phyloP scores from a whole-genome alignment of 306 rosid species.

The Argentina anserina region DNA sequence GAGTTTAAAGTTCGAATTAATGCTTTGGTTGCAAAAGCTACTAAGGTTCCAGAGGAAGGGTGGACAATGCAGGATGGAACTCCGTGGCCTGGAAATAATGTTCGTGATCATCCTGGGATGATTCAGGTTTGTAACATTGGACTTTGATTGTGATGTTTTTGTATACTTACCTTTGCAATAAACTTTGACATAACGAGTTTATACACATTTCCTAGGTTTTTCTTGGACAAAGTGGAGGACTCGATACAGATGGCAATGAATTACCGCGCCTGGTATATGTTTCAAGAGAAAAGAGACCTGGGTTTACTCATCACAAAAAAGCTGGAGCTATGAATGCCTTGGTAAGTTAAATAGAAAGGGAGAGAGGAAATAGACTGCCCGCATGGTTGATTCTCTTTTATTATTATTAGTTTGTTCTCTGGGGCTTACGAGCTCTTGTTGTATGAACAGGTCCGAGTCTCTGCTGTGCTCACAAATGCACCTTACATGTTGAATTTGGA shows the following conservation, averaged over 20 bases:
- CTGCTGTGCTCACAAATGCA: slow-evolving; percentile 64
- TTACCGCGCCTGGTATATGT: slow-evolving; percentile 62
- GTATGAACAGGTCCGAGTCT: slow-evolving; percentile 55
- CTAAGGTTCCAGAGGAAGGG: slow-evolving; percentile 65
- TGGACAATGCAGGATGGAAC: slow-evolving; percentile 86
- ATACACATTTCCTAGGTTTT: slow-evolving; percentile 38
- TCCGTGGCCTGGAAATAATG: slow-evolving; percentile 65
- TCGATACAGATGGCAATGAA: slow-evolving; percentile 52
- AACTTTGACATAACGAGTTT: slow-evolving; percentile 12
- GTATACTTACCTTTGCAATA: neutral
- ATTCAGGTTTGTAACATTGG: slow-evolving; percentile 46
- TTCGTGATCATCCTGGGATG: slow-evolving; percentile 65
- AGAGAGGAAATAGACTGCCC: neutral
- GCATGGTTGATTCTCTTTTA: neutral
- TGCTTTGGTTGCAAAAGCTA: slow-evolving; percentile 61
- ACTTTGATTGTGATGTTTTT: neutral
- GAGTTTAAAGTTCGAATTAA: slow-evolving; percentile 64
- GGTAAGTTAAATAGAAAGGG: slow-evolving; percentile 33
- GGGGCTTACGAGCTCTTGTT: neutral
- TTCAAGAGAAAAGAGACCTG: slow-evolving; percentile 68
- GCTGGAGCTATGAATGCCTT: slow-evolving; percentile 72
- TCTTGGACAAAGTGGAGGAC: slow-evolving; percentile 50
- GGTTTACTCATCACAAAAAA: slow-evolving; percentile 57
- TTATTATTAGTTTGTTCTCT: neutral
- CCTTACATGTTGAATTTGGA: slow-evolving; percentile 68